phyloP scores from a whole-genome alignment of 2,329 filamentous ascomycete genomes.

The Fusarium tanahbumbuense region DNA sequence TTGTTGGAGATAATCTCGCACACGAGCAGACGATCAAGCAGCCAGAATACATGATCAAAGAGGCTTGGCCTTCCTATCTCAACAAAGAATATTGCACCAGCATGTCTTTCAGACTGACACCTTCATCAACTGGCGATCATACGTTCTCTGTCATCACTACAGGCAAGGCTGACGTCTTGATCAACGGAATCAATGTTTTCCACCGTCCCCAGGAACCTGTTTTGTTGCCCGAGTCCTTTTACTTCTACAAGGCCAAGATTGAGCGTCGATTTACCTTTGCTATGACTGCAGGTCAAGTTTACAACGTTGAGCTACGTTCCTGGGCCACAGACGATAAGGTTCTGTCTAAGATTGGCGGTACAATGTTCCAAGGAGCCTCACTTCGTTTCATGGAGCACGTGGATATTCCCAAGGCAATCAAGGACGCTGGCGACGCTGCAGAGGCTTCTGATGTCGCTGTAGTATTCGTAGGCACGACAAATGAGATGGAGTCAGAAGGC shows the following conservation, averaged over 20 bases:
- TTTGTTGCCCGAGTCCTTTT: constrained; percentile 7
- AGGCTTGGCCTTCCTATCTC: neutral
- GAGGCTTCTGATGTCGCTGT: neutral
- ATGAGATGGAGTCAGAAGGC: constrained; percentile 14
- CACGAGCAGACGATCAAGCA: neutral
- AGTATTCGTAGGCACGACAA: constrained; percentile 6
- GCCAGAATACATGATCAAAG: constrained; percentile 15
- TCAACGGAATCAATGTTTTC: neutral
- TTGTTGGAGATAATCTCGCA: neutral
- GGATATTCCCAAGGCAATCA: neutral
- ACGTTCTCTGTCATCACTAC: constrained; percentile 1
- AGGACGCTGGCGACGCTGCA: neutral
- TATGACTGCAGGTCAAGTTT: neutral
- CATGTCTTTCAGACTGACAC: neutral
- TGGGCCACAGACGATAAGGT: constrained; percentile 5
- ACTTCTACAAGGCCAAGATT: constrained; percentile 18
- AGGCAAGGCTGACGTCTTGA: neutral
- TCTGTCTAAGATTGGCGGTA: neutral
- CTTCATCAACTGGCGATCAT: neutral
- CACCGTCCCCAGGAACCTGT: neutral
- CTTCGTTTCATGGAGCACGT: constrained; percentile 10
- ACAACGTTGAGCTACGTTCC: neutral
- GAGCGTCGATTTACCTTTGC: neutral
- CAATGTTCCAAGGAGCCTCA: constrained; percentile 12
- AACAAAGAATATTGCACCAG: neutral